Evolutionary conservation across 1,139 yeast species (phyloP), one percentile per base, ranked within the genome.

Genomic region (Torulaspora globosa): DNA sequence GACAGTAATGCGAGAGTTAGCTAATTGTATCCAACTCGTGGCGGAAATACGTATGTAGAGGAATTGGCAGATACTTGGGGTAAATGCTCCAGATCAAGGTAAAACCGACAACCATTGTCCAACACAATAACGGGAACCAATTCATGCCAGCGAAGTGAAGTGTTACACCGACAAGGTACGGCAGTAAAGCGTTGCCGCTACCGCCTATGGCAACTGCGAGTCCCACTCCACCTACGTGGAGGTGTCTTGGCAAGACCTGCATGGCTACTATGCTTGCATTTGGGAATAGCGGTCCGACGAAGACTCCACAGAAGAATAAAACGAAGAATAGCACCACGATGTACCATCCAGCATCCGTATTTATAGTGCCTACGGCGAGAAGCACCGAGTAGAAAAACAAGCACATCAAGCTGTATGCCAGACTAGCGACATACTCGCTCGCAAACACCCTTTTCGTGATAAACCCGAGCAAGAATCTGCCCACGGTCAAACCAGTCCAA

Each of bases 271-370:
- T 78, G 45, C 84, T 79, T 0, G 85, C 78, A 8, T 92, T 81
- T 0, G 95, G 92, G 66, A 83, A 87, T 5, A 85, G 70, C 1
- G 96, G 96, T 0, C 96, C 96, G 26, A 84, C 80, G 51, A 78
- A 78, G 28, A 79, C 69, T 0, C 95, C 96, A 35, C 80, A 70
- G 9, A 76, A 36, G 39, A 82, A 79, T 0, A 81, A 78, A 3
- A 51, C 44, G 3, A 54, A 7, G 19, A 54, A 55, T 11, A 62
- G 38, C 2, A 50, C 4, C 10, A 69, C 39, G 53, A 69, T 66
- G 44, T 73, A 66, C 36, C 52, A 35, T 3, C 26, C 27, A 1
- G 58, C 50, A 11, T 48, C 40, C 9, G 59, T 50, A 21, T 55
- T 38, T 4, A 55, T 36, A 12, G 51, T 37, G 3, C 64, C 60